Percentiles rank a stretch among this genome's conserved stretches.
phyloP scores from a whole-genome alignment of 1,284 basidiomycete species.

The Leccinum pachyderme region DNA sequence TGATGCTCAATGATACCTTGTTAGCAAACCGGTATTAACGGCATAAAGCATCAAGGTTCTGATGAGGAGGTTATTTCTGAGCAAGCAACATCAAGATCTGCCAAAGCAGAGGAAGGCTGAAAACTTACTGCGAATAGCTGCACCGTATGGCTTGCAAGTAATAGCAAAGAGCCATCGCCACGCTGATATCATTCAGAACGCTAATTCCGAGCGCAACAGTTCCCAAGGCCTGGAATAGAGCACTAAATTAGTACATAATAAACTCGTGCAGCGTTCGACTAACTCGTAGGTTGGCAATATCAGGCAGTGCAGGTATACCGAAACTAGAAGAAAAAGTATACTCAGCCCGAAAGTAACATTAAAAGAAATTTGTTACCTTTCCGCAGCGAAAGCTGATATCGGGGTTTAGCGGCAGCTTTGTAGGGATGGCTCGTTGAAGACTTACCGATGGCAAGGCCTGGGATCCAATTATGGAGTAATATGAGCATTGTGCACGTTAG shows the following conservation, averaged over 20 bases:
- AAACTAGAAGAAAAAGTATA: slow-evolving; percentile 12
- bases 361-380: slow-evolving; percentile 38
- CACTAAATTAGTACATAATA: neutral
- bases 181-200: slow-evolving; percentile 46
- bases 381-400: slow-evolving; percentile 42
- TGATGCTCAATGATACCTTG: slow-evolving; percentile 41
- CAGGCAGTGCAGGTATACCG: slow-evolving; percentile 10
- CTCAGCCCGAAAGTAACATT: slow-evolving; percentile 23
- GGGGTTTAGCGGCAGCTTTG: neutral
- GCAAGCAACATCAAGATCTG: neutral
- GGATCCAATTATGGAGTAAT: neutral
- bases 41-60: slow-evolving; percentile 52
- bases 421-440: neutral
- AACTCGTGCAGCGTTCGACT: neutral
- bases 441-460: slow-evolving; percentile 23
- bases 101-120: neutral
- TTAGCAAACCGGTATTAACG: slow-evolving; percentile 49
- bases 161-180: slow-evolving; percentile 48
- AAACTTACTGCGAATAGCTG: slow-evolving; percentile 34
- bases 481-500: slow-evolving; percentile 1
- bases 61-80: slow-evolving; percentile 58
- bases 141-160: slow-evolving; percentile 50
- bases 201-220: slow-evolving; percentile 43
- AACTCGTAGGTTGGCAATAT: slow-evolving; percentile 21
- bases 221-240: slow-evolving; percentile 38